Evolutionary conservation across 75 land plant species (phyloP).

Genomic region (Selaginella moellendorffii): DNA sequence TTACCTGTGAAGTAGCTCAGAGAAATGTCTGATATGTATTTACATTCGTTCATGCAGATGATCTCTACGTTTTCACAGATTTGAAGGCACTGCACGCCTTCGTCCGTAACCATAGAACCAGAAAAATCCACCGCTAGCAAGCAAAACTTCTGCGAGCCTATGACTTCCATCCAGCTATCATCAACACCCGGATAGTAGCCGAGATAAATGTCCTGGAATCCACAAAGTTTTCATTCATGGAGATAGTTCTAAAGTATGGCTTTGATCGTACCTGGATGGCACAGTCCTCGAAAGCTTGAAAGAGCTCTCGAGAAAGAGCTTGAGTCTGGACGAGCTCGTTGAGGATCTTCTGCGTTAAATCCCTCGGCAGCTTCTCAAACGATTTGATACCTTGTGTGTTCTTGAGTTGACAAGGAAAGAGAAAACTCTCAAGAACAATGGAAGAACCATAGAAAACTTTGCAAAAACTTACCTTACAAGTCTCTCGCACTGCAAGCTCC

Average conservation of each 20-base stretch:
- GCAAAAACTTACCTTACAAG: slow-evolving; percentile 40
- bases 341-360: slow-evolving; percentile 75
- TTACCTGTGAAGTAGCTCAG: slow-evolving; percentile 49
- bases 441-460: not conserved
- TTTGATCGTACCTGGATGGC: slow-evolving; percentile 52
- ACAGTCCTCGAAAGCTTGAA: slow-evolving; percentile 71
- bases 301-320: slow-evolving; percentile 26
- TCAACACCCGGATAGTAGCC: slow-evolving; percentile 71
- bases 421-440: not conserved
- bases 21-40: slow-evolving; percentile 57
- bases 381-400: slow-evolving; percentile 33
- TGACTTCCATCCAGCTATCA: slow-evolving; percentile 78
- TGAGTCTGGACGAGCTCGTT: slow-evolving; percentile 60
- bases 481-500: slow-evolving; percentile 43
- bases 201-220: slow-evolving; percentile 58
- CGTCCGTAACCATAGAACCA: slow-evolving; percentile 60
- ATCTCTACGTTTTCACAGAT: slow-evolving; percentile 51
- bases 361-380: slow-evolving; percentile 71
- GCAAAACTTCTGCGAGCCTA: slow-evolving; percentile 70
- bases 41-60: slow-evolving; percentile 56
- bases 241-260: not conserved
- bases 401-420: slow-evolving; percentile 17
- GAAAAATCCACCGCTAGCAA: slow-evolving; percentile 72
- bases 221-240: not conserved
- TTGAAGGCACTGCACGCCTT: slow-evolving; percentile 40